phyloP scores from a whole-genome alignment of 495 filamentous ascomycete genomes.

The Tuber calosporum region DNA sequence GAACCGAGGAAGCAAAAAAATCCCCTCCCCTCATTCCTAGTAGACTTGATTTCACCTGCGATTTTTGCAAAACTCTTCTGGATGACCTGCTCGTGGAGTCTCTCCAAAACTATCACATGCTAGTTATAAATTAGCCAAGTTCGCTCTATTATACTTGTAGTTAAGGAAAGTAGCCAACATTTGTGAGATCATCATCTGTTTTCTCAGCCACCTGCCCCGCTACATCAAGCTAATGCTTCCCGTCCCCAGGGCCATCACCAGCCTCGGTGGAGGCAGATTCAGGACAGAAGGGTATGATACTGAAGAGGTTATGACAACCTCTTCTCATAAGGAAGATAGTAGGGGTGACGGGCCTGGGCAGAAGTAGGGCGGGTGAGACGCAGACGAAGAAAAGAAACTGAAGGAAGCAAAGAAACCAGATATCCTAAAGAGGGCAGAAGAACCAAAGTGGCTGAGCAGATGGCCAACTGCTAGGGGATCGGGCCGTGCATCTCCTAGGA shows the following conservation, averaged over 20 bases:
- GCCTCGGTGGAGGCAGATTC: neutral
- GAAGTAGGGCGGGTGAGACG: neutral
- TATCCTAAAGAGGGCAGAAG: neutral
- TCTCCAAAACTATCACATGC: too few relatives aligned
- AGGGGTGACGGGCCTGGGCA: neutral
- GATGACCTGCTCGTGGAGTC: neutral
- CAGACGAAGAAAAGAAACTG: neutral
- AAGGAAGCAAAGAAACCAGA: neutral
- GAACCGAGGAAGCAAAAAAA: neutral
- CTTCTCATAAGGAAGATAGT: neutral
- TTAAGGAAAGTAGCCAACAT: too few relatives aligned
- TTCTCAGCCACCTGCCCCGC: too few relatives aligned
- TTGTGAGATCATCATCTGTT: too few relatives aligned
- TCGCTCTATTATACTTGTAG: too few relatives aligned
- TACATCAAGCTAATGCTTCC: neutral
- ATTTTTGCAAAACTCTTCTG: neutral
- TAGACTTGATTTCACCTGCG: neutral
- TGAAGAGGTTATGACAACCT: neutral
- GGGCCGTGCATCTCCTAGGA: neutral
- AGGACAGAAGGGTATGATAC: neutral
- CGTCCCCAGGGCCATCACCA: neutral
- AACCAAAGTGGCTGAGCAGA: neutral
- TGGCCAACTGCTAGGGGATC: neutral
- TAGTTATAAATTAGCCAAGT: too few relatives aligned
- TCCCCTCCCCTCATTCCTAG: neutral